Evolutionary conservation across 306 rosid genomes (phyloP).

Genomic region (Hylodesmum podocarpum): DNA sequence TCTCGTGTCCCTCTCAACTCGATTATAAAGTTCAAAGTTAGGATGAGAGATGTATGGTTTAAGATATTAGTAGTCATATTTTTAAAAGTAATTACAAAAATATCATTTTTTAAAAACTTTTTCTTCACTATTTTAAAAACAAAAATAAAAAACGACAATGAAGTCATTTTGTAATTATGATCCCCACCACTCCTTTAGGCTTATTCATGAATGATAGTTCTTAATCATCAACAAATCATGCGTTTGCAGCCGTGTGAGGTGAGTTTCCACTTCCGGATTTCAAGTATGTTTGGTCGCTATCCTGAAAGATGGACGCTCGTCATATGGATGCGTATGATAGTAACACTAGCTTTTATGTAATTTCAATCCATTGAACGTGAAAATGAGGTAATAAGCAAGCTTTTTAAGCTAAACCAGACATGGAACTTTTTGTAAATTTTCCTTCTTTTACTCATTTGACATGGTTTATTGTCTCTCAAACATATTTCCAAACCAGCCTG

Average conservation of each 20-base stretch:
- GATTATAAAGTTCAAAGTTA: background rate
- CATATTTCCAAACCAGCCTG: background rate
- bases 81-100: background rate
- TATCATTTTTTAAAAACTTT: background rate
- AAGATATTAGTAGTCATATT: background rate
- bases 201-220: background rate
- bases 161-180: background rate
- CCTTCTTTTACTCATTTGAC: background rate
- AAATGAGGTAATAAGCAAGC: too few species aligned
- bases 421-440: background rate
- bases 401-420: too few species aligned
- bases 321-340: too few species aligned
- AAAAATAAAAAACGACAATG: background rate
- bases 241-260: background rate
- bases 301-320: too few species aligned
- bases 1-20: background rate
- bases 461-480: background rate
- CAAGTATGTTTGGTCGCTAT: too few species aligned
- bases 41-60: background rate
- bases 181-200: background rate
- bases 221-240: too few species aligned
- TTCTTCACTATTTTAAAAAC: background rate
- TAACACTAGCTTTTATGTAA: too few species aligned
- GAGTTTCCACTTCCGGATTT: background rate
- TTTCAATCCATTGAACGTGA: too few species aligned